phyloP scores from a whole-genome alignment of 345 rosid genomes.

The Eucalyptus brandiana region DNA sequence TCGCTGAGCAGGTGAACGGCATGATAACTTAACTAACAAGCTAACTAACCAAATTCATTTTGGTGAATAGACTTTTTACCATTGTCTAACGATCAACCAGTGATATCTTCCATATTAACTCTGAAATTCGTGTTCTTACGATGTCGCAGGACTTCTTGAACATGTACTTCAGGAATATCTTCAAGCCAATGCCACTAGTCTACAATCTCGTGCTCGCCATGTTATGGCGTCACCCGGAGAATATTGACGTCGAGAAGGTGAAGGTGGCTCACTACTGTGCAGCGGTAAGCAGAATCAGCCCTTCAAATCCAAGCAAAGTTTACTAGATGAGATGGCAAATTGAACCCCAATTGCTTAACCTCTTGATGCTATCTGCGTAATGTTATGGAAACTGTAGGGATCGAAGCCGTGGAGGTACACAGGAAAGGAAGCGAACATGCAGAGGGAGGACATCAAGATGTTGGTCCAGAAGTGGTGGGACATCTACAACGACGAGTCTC shows the following conservation, averaged over 20 bases:
- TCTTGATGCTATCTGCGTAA: background rate
- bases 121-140: background rate
- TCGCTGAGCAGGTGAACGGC: slow-evolving; percentile 73
- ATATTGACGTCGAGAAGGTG: slow-evolving; percentile 49
- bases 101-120: background rate
- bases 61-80: background rate
- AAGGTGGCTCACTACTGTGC: slow-evolving; percentile 88
- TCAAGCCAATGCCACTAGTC: slow-evolving; percentile 46
- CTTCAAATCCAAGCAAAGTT: background rate
- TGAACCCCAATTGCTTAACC: background rate
- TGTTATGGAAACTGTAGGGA: slow-evolving; percentile 21
- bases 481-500: slow-evolving; percentile 52
- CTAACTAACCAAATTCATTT: background rate
- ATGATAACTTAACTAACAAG: background rate
- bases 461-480: slow-evolving; percentile 78
- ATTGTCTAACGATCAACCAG: background rate
- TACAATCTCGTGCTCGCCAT: slow-evolving; percentile 81
- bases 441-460: slow-evolving; percentile 68
- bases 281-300: slow-evolving; percentile 22
- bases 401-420: slow-evolving; percentile 97
- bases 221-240: slow-evolving; percentile 95
- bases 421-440: slow-evolving; percentile 68
- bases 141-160: slow-evolving; percentile 59
- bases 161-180: slow-evolving; percentile 54
- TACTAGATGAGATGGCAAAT: background rate